Conservation (phyloP, 2,329 filamentous ascomycete genomes). For the Curvularia lunata region DNA sequence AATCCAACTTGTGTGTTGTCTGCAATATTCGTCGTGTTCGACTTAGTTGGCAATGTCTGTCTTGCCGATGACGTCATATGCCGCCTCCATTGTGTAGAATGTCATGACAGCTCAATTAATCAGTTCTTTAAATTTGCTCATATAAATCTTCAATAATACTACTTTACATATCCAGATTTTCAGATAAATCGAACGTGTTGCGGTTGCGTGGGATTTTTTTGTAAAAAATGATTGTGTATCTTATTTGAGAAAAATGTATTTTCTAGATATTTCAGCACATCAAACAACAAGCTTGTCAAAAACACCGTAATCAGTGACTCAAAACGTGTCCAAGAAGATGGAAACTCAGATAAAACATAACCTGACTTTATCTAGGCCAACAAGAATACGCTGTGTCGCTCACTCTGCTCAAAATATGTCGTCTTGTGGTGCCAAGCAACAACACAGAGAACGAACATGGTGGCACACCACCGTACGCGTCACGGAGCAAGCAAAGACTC, state of each 20-base stretch:
- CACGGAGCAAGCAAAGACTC: not conserved
- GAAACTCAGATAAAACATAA: no score
- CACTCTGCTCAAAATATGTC: not conserved
- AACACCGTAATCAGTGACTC: no score
- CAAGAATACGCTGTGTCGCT: no score
- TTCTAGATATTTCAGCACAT: not conserved
- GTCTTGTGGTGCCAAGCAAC: not conserved
- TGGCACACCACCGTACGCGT: not conserved
- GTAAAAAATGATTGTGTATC: not conserved
- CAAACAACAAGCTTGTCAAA: not conserved
- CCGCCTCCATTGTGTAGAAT: not conserved
- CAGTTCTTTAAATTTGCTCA: not conserved
- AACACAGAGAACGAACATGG: not conserved
- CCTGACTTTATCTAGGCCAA: no score
- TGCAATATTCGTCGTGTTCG: no score
- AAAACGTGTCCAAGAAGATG: no score
- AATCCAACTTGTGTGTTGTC: not conserved
- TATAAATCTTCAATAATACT: fast-evolving
- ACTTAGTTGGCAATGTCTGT: not conserved
- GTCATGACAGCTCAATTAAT: not conserved
- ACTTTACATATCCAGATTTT: fast-evolving
- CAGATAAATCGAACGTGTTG: not conserved
- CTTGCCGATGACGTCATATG: not conserved
- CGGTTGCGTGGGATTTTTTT: slow-evolving; percentile 2
- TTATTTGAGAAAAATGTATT: not conserved